phyloP scores from a whole-genome alignment of 208 protist genomes.

The Kentomonas sorsogonicus region DNA sequence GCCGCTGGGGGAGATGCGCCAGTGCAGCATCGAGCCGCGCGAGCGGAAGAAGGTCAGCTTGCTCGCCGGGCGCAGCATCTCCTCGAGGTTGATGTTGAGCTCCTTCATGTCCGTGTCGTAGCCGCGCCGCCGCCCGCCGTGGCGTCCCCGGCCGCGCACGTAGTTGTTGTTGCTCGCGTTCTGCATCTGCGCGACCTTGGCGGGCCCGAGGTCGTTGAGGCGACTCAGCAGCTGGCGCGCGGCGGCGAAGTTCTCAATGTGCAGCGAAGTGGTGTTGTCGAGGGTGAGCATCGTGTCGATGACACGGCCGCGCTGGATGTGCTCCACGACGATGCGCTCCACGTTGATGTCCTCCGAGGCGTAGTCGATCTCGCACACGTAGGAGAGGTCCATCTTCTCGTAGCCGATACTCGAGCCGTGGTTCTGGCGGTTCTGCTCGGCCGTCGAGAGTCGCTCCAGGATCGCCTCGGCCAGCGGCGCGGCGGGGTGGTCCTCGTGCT shows the following conservation, averaged over 20 bases:
- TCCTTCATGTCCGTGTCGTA: not conserved
- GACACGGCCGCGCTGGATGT: conserved; percentile 65
- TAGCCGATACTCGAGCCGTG: conserved; percentile 74
- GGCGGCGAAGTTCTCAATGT: conserved; percentile 85
- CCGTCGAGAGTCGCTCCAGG: conserved; percentile 74
- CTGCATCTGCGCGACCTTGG: conserved; percentile 45
- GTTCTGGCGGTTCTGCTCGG: conserved; percentile 72
- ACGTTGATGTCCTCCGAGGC: conserved; percentile 79
- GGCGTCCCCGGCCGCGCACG: conserved; percentile 22
- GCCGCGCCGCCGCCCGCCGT: conserved; percentile 14
- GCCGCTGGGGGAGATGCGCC: conserved; percentile 61
- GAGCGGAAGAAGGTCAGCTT: conserved; percentile 80
- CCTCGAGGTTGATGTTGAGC: conserved; percentile 22
- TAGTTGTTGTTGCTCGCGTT: conserved; percentile 57
- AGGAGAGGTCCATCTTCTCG: conserved; percentile 74
- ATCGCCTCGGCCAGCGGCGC: conserved; percentile 67
- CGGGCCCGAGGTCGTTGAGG: conserved; percentile 37
- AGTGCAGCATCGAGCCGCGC: conserved; percentile 69
- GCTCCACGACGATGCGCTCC: conserved; percentile 83
- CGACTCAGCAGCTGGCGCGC: conserved; percentile 67
- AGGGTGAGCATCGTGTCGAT: conserved; percentile 65
- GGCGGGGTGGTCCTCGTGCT: conserved; percentile 66
- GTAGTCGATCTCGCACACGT: conserved; percentile 75
- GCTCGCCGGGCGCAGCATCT: conserved; percentile 48
- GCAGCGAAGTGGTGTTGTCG: conserved; percentile 77